Evolutionary conservation across 2,329 filamentous ascomycete genomes (phyloP).

Genomic region (Clarireedia homoeocarpa): DNA sequence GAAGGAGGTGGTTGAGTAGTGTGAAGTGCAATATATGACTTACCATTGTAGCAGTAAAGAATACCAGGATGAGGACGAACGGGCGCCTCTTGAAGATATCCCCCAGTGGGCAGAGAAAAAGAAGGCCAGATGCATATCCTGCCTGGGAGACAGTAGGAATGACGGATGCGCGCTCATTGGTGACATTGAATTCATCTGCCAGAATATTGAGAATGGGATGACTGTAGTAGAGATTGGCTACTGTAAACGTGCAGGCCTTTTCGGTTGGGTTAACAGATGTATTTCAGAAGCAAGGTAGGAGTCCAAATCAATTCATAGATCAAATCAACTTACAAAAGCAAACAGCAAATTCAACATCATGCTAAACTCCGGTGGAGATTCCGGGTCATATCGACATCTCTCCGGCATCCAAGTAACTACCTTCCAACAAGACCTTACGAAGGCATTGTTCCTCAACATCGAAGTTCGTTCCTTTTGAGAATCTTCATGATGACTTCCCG

Average conservation of each 20-base stretch:
- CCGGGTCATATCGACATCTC: conserved; percentile 59
- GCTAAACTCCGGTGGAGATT: conserved; percentile 60
- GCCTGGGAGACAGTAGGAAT: conserved; percentile 74
- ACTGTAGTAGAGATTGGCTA: conserved; percentile 76
- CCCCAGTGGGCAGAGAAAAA: conserved; percentile 69
- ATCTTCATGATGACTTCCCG: conserved; percentile 8
- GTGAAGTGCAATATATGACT: conserved; percentile 23
- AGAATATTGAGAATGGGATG: conserved; percentile 73
- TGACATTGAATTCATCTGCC: conserved; percentile 61
- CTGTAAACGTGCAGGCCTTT: conserved; percentile 55
- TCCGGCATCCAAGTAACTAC: conserved; percentile 52
- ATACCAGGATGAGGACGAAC: conserved; percentile 60
- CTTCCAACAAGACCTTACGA: conserved; percentile 13
- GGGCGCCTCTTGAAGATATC: conserved; percentile 61
- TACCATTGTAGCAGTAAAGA: conserved; percentile 61
- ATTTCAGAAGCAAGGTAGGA: background rate
- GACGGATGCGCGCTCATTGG: conserved; percentile 56
- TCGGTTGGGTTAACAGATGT: background rate
- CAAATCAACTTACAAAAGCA: conserved; percentile 28
- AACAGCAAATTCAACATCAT: conserved; percentile 64
- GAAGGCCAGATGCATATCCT: conserved; percentile 65
- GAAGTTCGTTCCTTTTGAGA: conserved; percentile 9
- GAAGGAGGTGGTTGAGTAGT: background rate
- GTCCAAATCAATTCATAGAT: background rate
- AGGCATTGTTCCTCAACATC: conserved; percentile 13